phyloP scores from a whole-genome alignment of 2,329 filamentous ascomycete genomes.

The Fusarium nelsonii region DNA sequence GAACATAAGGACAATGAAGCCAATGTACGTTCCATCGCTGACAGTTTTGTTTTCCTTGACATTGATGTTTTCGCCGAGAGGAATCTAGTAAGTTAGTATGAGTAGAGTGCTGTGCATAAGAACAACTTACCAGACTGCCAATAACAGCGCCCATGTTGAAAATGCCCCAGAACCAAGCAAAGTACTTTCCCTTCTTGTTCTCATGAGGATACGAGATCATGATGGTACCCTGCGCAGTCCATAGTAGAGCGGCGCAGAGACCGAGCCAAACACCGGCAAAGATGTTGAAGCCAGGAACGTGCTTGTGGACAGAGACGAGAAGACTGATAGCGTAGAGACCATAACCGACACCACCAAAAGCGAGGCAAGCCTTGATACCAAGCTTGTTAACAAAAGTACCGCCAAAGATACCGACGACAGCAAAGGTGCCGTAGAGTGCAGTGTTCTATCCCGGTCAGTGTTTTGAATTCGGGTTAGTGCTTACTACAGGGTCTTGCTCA shows the following conservation, averaged over 20 bases:
- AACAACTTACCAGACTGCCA: constrained; percentile 69
- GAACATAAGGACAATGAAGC: constrained; percentile 86
- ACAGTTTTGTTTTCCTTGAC: constrained; percentile 59
- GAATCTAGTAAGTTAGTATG: constrained; percentile 59
- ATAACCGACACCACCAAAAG: constrained; percentile 81
- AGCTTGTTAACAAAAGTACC: constrained; percentile 82
- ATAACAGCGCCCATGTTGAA: constrained; percentile 94
- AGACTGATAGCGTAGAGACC: constrained; percentile 76
- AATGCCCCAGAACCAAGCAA: constrained; percentile 93
- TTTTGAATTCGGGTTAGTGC: not conserved
- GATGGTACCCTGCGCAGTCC: constrained; percentile 85
- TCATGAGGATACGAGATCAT: constrained; percentile 93
- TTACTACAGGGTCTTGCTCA: constrained; percentile 18
- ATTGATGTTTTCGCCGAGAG: constrained; percentile 50
- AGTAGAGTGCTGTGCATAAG: rapidly evolving
- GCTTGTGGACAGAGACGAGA: constrained; percentile 76
- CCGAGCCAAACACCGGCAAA: constrained; percentile 83
- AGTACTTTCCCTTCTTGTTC: constrained; percentile 85
- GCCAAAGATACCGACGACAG: constrained; percentile 74
- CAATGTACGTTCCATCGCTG: constrained; percentile 86
- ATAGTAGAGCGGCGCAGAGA: constrained; percentile 82
- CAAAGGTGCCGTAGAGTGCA: constrained; percentile 78
- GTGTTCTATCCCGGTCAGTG: constrained; percentile 53
- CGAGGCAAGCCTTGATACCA: constrained; percentile 74
- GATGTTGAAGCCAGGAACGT: constrained; percentile 58